phyloP scores from a whole-genome alignment of 495 filamentous ascomycete genomes.

The Penicillium daleae region DNA sequence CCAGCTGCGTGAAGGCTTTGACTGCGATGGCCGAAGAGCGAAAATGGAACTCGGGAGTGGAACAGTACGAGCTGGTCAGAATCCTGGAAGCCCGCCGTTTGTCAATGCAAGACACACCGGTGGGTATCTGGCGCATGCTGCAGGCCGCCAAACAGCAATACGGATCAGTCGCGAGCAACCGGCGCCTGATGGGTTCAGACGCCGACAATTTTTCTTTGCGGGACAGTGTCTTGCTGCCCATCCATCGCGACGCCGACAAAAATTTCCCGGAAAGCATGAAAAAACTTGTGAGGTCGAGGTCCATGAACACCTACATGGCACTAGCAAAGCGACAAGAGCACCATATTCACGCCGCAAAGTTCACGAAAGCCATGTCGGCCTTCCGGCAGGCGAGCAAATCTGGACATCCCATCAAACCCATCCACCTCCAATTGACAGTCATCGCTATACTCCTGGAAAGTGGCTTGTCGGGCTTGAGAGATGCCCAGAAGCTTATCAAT shows the following conservation, averaged over 20 bases:
- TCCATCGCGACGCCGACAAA: conserved; percentile 21
- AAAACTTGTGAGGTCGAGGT: conserved; percentile 30
- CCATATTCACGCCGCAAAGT: conserved; percentile 42
- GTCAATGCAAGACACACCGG: conserved; percentile 39
- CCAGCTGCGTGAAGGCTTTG: conserved; percentile 35
- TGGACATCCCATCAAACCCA: conserved; percentile 33
- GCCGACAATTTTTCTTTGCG: conserved; percentile 18
- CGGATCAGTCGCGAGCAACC: conserved; percentile 36
- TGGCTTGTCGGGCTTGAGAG: conserved; percentile 27
- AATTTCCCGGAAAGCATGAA: conserved; percentile 33
- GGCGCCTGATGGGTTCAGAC: conserved; percentile 40
- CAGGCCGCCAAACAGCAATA: conserved; percentile 43
- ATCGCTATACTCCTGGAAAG: conserved; percentile 42
- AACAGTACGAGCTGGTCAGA: conserved; percentile 33
- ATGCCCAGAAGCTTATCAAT: conserved; percentile 38
- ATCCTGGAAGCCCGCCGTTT: conserved; percentile 36
- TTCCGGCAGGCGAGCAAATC: conserved; percentile 34
- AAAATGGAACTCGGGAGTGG: conserved; percentile 39
- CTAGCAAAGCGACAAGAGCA: conserved; percentile 44
- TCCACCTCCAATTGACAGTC: conserved; percentile 43
- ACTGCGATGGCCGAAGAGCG: conserved; percentile 32
- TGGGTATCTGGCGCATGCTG: conserved; percentile 50
- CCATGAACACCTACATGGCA: conserved; percentile 38
- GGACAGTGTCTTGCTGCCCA: conserved; percentile 19
- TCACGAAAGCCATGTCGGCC: conserved; percentile 31